Evolutionary conservation across 805 yeast species (phyloP).

Genomic region (Starmerella ratchasimensis): DNA sequence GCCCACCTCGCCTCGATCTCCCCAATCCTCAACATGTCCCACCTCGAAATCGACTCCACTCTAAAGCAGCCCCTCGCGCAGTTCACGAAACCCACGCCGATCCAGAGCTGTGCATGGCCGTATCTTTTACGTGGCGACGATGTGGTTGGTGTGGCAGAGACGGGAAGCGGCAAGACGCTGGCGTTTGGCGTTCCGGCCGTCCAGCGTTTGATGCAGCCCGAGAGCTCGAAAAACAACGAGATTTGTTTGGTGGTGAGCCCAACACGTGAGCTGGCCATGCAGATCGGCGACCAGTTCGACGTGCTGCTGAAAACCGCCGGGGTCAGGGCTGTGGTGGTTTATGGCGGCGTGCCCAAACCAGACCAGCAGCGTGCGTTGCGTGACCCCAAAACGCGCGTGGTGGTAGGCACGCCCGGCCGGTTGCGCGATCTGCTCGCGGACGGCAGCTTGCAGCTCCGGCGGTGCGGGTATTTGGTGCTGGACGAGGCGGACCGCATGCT

Average conservation of each 20-base stretch:
- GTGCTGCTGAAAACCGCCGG: conserved; percentile 54
- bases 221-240: conserved; percentile 25
- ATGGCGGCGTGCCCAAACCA: conserved; percentile 96
- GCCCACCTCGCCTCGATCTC: conserved; percentile 28
- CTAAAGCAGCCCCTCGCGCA: conserved; percentile 49
- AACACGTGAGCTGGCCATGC: conserved; percentile 93
- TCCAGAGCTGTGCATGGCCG: conserved; percentile 93
- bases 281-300: conserved; percentile 82
- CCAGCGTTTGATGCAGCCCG: conserved; percentile 40
- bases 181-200: conserved; percentile 98
- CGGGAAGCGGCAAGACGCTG: conserved; percentile 95
- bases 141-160: conserved; percentile 94
- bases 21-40: conserved; percentile 58
- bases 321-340: conserved; percentile 66
- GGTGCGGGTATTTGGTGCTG: conserved; percentile 63
- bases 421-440: conserved; percentile 80
- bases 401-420: conserved; percentile 98
- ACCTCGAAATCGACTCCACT: conserved; percentile 41
- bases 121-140: conserved; percentile 63
- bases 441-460: conserved; percentile 59
- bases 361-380: conserved; percentile 61
- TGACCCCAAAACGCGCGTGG: conserved; percentile 48
- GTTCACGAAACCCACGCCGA: conserved; percentile 88
- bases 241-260: conserved; percentile 84
- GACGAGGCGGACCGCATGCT: conserved; percentile 99